Base-by-base conservation (phyloP, 805 yeast genomes). In the Yarrowia bubula region DNA sequence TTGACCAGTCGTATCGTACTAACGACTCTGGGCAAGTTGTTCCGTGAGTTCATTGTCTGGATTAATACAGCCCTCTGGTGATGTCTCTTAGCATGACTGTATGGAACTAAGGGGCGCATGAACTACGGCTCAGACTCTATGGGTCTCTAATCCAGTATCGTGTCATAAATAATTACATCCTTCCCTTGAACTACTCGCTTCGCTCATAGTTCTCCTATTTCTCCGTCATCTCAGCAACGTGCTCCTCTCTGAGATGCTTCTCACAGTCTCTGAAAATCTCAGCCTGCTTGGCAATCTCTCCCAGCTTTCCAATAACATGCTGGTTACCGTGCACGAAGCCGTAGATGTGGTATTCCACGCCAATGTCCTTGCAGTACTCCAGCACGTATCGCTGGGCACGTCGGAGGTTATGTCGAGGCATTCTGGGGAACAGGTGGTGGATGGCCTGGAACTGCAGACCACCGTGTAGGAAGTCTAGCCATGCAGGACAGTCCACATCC, bases 401-500 rank as follows among this genome's bases (percentile, higher is more conserved):
- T 67, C 97, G 80, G 71, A 92, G 83, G 73, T 92, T 91, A 75
- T 92, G 97, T 66, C 97, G 81, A 22, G 97, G 97, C 70, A 91
- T 74, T 66, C 97, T 79, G 33, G 97, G 97, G 75, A 91, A 91
- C 70, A 92, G 79, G 73, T 91, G 97, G 74, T 91, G 97, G 61
- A 91, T 84, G 0, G 92, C 95, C 74, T 91, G 97, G 78, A 90
- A 91, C 75, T 91, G 97, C 64, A 91, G 81, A 0, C 97, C 97
- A 8, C 97, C 97, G 72, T 91, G 97, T 72, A 91, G 80, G 71
- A 85, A 92, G 74, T 91, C 97, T 57, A 91, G 80, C 97, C 97
- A 91, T 68, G 84, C 87, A 2, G 97, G 97, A 77, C 97, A 91
- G 70, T 88, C 93, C 38, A 91, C 96, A 73, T 91, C 97, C 97